Evolutionary conservation across 2,329 filamentous ascomycete genomes (phyloP).

Genomic region (Colletotrichum camelliae): DNA sequence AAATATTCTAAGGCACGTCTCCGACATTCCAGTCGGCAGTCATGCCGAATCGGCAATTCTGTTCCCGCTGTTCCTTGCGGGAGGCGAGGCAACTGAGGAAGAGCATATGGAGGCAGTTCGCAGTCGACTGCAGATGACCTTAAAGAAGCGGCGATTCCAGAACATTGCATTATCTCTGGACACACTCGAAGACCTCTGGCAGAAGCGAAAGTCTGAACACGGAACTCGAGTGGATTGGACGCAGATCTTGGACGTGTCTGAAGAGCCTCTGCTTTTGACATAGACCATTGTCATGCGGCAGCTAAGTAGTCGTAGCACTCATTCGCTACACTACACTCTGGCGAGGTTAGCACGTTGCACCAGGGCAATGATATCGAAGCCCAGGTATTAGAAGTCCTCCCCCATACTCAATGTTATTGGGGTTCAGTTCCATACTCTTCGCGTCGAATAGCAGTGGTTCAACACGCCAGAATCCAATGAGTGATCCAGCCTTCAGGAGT

Average conservation of each 20-base stretch:
- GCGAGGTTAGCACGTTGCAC: neutral
- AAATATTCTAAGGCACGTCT: neutral
- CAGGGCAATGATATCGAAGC: too few species aligned
- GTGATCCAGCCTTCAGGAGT: too few species aligned
- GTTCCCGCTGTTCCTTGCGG: conserved; percentile 19
- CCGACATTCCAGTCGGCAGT: conserved; percentile 1
- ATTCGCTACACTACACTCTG: fast-evolving
- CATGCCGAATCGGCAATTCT: conserved; percentile 16
- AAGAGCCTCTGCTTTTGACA: conserved; percentile 7
- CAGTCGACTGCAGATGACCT: neutral
- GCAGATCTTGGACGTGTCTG: neutral
- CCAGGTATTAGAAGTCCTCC: too few species aligned
- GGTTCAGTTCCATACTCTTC: too few species aligned
- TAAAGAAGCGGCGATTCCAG: conserved; percentile 8
- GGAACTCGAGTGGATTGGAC: neutral
- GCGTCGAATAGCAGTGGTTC: too few species aligned
- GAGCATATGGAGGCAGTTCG: conserved; percentile 7
- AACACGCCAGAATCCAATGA: too few species aligned
- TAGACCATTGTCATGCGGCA: neutral
- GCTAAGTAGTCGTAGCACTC: neutral
- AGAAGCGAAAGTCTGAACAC: neutral
- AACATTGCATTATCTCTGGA: neutral
- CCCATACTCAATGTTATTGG: too few species aligned
- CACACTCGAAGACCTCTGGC: conserved; percentile 9
- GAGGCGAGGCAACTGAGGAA: conserved; percentile 11